Base-by-base conservation (phyloP, 352 stramenopile genomes). In the Aphanomyces euteiches region DNA sequence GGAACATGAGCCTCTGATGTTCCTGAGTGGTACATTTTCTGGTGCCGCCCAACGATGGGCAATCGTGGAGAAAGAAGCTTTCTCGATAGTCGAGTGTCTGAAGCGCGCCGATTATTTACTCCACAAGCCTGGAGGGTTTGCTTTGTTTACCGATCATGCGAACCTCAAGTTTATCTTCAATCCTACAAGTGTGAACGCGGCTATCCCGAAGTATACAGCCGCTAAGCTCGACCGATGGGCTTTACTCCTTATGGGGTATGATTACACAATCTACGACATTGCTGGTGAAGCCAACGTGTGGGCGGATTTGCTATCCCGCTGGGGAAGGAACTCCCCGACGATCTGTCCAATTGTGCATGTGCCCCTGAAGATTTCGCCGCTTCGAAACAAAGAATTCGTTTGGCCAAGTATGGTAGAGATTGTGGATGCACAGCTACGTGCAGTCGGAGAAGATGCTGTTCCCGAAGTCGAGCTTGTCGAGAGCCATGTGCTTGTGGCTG, bases 1-100 rank as follows among this genome's bases (percentile, higher is more conserved):
- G 40, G 12, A 72, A 77, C 36, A 56, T 74, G 34, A 56, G 74
- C 1, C 56, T 74, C 5, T 21, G 72, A 40, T 74, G 67, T 58
- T 28, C 28, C 73, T 72, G 48, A 61, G 67, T n/a, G 67, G 66
- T 1, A n/a, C 69, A 36, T 78, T 78, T 36, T 71, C 73, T 34
- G 59, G 45, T 3, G 64, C 67, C 10, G 41, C 71, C n/a, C 4
- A 28, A 17, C 45, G 73, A 8, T 76, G 74, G 74, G 56, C 37
- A 19, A 53, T 74, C 19, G 63, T 76, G 3, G 73, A 78, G 34
- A 72, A 78, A 71, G 70, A 73, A 71, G 56, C 45, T 1, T 77
- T 72, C 38, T 61, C 71, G 10, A 77, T 78, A 59, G 59, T 28
- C 72, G 2, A 40, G 7, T 12, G 66, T 61, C 8, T 76, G 71